These are phyloP conservation scores for Russula sp. DNA, from an alignment of 768 basidiomycete genomes.

Conservation along the genomic window DNA sequence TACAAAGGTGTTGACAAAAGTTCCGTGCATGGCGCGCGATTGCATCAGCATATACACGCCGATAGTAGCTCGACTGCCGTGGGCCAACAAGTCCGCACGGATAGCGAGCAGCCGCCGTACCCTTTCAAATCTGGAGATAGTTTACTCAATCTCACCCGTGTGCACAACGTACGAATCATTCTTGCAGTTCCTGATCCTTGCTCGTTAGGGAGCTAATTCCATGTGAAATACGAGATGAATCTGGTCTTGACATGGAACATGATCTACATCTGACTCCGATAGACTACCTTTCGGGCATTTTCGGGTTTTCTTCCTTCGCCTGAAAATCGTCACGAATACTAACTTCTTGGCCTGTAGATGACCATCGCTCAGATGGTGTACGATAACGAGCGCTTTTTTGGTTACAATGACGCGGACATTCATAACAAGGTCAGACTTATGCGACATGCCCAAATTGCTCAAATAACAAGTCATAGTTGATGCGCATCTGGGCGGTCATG, in stretches of 20 bases:
- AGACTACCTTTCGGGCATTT: not conserved
- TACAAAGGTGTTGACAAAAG: constrained; percentile 88
- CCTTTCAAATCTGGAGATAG: constrained; percentile 75
- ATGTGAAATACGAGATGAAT: not conserved
- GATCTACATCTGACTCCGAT: not conserved
- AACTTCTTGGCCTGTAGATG: constrained; percentile 44
- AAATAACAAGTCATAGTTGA: constrained; percentile 35
- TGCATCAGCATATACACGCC: constrained; percentile 51
- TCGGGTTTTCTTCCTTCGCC: not conserved
- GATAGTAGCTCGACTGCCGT: constrained; percentile 23
- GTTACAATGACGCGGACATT: constrained; percentile 69
- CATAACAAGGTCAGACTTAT: constrained; percentile 51
- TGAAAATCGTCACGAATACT: not conserved
- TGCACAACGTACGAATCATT: constrained; percentile 63
- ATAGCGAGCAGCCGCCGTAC: constrained; percentile 65
- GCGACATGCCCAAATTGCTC: not conserved
- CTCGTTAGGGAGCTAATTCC: not conserved
- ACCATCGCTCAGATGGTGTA: constrained; percentile 92
- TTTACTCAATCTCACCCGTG: constrained; percentile 67
- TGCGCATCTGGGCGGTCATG: constrained; percentile 88
- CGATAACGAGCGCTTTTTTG: constrained; percentile 83
- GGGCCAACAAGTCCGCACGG: constrained; percentile 11
- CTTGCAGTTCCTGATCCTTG: not conserved
- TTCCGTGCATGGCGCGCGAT: constrained; percentile 70
- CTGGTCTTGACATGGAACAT: not conserved